Evolutionary conservation across 805 yeast genomes (phyloP).

Genomic region (Sugiyamaella chiloensis): DNA sequence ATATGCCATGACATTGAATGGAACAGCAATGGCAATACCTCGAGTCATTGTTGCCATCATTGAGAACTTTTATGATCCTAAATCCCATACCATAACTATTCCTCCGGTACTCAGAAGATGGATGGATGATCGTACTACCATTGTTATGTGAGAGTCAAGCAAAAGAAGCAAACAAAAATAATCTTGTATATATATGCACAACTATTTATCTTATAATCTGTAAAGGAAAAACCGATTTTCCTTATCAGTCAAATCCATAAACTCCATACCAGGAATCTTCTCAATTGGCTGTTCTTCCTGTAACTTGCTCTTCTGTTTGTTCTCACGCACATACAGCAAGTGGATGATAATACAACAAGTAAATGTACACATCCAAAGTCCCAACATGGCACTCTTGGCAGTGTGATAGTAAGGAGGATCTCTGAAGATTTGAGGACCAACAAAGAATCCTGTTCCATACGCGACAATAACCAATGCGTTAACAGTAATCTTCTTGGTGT

Average conservation of each 20-base stretch:
- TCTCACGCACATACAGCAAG: slow-evolving; percentile 37
- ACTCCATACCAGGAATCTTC: slow-evolving; percentile 4
- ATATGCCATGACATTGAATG: slow-evolving; percentile 82
- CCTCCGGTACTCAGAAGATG: slow-evolving; percentile 67
- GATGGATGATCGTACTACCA: slow-evolving; percentile 55
- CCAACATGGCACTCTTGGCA: slow-evolving; percentile 51
- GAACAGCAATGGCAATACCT: slow-evolving; percentile 95
- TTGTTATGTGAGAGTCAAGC: no score
- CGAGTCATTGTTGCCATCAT: slow-evolving; percentile 84
- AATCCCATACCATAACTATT: slow-evolving; percentile 49
- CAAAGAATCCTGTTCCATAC: slow-evolving; percentile 64
- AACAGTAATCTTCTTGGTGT: slow-evolving; percentile 62
- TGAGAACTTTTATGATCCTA: slow-evolving; percentile 74
- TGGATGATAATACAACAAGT: slow-evolving; percentile 34
- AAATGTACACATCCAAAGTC: slow-evolving; percentile 39
- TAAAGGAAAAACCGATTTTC: slow-evolving; percentile 55
- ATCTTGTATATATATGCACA: background rate
- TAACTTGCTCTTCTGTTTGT: slow-evolving; percentile 31
- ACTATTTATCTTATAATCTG: slow-evolving; percentile 3
- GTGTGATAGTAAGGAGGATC: slow-evolving; percentile 61
- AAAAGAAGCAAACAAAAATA: no score
- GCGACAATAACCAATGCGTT: slow-evolving; percentile 58
- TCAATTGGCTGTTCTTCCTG: background rate
- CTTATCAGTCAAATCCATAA: slow-evolving; percentile 39
- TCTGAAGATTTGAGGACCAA: slow-evolving; percentile 73